Conservation (phyloP, 176 grass and related monocot species). For the Avena insularis region DNA sequence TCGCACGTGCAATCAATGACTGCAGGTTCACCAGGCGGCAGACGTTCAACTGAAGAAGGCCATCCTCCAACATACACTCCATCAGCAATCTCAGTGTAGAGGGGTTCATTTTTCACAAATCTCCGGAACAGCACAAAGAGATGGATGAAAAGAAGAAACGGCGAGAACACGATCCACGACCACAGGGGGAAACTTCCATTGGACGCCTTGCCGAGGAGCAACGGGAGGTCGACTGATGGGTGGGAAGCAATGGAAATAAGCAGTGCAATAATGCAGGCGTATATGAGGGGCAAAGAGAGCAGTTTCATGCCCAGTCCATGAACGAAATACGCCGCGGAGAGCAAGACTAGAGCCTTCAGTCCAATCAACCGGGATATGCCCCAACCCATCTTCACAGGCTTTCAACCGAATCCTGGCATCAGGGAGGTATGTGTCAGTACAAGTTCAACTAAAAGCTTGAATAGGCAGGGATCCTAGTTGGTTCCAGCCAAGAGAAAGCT, state of each 20-base stretch:
- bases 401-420: slow-evolving; percentile 46
- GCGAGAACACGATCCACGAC: slow-evolving; percentile 81
- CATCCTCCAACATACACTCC: slow-evolving; percentile 87
- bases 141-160: slow-evolving; percentile 72
- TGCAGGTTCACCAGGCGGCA: slow-evolving; percentile 77
- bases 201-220: slow-evolving; percentile 76
- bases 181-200: slow-evolving; percentile 83
- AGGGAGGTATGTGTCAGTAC: slow-evolving; percentile 1
- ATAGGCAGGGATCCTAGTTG: neutral
- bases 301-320: slow-evolving; percentile 53
- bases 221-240: slow-evolving; percentile 72
- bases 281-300: slow-evolving; percentile 64
- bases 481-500: neutral
- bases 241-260: slow-evolving; percentile 80
- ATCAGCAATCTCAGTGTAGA: slow-evolving; percentile 81
- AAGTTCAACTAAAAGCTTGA: slow-evolving; percentile 28
- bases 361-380: slow-evolving; percentile 86
- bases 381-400: slow-evolving; percentile 51
- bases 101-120: slow-evolving; percentile 71
- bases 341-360: slow-evolving; percentile 56
- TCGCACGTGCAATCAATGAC: slow-evolving; percentile 96
- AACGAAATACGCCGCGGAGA: slow-evolving; percentile 54
- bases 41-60: slow-evolving; percentile 72
- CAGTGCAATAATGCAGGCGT: slow-evolving; percentile 55
- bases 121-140: slow-evolving; percentile 72